phyloP scores from a whole-genome alignment of 2,329 filamentous ascomycete species.

The Salinomyces thailandicus region DNA sequence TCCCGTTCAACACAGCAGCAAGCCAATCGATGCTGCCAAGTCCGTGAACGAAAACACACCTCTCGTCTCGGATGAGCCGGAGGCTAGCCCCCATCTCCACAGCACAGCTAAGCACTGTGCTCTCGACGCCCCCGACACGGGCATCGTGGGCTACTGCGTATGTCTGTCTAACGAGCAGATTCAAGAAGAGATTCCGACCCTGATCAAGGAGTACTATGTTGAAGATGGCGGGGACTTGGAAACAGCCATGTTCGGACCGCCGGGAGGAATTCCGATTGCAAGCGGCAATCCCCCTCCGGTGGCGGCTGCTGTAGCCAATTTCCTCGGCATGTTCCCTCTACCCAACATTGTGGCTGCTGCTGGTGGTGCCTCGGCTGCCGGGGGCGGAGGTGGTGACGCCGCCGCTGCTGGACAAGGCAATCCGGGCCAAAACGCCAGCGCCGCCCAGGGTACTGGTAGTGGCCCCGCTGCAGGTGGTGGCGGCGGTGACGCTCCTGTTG shows the following conservation, averaged over 20 bases:
- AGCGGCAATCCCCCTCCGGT: no score
- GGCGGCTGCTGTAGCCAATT: constrained; percentile 6
- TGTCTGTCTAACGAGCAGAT: constrained; percentile 12
- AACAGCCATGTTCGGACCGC: not conserved
- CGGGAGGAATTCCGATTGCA: not conserved
- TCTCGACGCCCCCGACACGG: constrained; percentile 8
- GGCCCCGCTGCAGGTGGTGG: not conserved
- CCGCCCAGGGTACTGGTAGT: not conserved
- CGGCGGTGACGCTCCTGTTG: not conserved
- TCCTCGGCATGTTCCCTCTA: constrained; percentile 1
- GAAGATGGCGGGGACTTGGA: constrained; percentile 8
- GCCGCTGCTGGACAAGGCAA: not conserved
- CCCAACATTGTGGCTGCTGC: not conserved
- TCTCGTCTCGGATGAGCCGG: constrained; percentile 2
- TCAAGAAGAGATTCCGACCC: constrained; percentile 10
- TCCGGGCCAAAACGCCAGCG: not conserved
- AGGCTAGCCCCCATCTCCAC: constrained; percentile 3
- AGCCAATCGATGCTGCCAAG: not conserved
- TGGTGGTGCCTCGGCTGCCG: not conserved
- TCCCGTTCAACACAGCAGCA: no score
- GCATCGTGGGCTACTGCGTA: constrained; percentile 17
- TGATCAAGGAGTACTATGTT: constrained; percentile 18
- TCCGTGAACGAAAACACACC: constrained; percentile 1
- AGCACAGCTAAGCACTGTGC: no score
- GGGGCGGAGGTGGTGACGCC: not conserved